Evolutionary conservation across 441 rosid genomes (phyloP).

Genomic region (Erodium moschatum): DNA sequence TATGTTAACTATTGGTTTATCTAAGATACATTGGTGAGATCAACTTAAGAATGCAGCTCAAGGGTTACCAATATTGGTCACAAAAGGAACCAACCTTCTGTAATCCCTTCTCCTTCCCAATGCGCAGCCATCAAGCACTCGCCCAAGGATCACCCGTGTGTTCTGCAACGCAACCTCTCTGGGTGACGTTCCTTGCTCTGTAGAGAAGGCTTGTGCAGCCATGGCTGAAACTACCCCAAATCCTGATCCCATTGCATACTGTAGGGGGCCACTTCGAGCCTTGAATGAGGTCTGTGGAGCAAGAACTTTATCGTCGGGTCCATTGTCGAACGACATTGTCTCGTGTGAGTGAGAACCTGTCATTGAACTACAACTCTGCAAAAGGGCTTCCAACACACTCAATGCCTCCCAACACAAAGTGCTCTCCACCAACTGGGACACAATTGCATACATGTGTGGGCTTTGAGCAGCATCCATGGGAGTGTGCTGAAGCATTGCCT

Average conservation of each 20-base stretch:
- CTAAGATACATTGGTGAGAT: too few relatives aligned
- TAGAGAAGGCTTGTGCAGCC: conserved; percentile 44
- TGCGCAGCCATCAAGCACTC: conserved; percentile 78
- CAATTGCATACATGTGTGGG: conserved; percentile 93
- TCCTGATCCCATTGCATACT: conserved; percentile 35
- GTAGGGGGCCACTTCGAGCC: conserved; percentile 74
- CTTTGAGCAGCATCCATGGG: conserved; percentile 43
- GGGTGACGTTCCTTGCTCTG: conserved; percentile 53
- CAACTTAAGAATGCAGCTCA: conserved; percentile 12
- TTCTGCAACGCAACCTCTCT: conserved; percentile 82
- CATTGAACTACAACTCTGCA: conserved; percentile 88
- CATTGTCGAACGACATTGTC: conserved; percentile 91
- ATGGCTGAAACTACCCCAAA: conserved; percentile 38
- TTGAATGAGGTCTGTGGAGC: conserved; percentile 84
- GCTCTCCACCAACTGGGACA: conserved; percentile 93
- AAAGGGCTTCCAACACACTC: conserved; percentile 83
- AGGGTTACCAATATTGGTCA: conserved; percentile 51
- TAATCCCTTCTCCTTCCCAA: conserved; percentile 82
- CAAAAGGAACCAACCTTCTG: conserved; percentile 81
- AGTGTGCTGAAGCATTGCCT: too few relatives aligned
- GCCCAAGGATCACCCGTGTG: conserved; percentile 70
- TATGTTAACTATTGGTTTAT: too few relatives aligned
- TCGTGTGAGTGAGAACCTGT: conserved; percentile 69
- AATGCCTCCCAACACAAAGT: conserved; percentile 91
- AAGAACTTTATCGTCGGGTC: conserved; percentile 57